These are phyloP conservation scores for Aspergillus vadensis DNA, from an alignment of 2,329 filamentous ascomycete species.

Conservation along the genomic window DNA sequence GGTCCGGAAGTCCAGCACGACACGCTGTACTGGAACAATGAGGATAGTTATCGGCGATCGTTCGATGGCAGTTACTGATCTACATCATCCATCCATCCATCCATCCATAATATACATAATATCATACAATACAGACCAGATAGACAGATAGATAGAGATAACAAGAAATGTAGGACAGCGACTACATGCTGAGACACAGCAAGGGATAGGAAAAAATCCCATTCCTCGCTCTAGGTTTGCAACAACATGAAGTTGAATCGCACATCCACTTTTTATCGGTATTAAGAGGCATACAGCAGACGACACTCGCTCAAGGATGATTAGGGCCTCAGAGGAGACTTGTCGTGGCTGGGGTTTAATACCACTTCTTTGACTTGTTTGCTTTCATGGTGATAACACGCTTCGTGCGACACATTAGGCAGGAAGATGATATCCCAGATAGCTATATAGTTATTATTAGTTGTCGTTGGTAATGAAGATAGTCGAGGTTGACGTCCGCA, in stretches of 20 bases:
- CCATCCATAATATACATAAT: not conserved
- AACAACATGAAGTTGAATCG: slow-evolving; percentile 13
- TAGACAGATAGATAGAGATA: not conserved
- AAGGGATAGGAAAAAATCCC: not conserved
- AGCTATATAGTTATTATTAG: no score
- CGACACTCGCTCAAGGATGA: slow-evolving; percentile 15
- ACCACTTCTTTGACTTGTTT: slow-evolving; percentile 4
- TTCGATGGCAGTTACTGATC: not conserved
- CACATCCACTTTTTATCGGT: slow-evolving; percentile 17
- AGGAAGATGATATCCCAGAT: no score
- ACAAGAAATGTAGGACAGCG: slow-evolving; percentile 17
- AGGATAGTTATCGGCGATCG: slow-evolving; percentile 44
- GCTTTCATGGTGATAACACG: not conserved
- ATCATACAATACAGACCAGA: not conserved
- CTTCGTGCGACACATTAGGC: not conserved
- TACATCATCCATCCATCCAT: not conserved
- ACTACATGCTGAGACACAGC: slow-evolving; percentile 14
- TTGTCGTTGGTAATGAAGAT: no score
- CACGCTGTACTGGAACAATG: slow-evolving; percentile 57
- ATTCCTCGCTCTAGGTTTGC: not conserved
- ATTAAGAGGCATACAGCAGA: slow-evolving; percentile 23
- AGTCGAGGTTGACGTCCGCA: not conserved
- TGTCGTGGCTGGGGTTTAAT: slow-evolving; percentile 21
- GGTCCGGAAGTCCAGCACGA: slow-evolving; percentile 55
- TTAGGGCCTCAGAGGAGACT: slow-evolving; percentile 7